Conservation (phyloP, 1,139 yeast genomes). For the Yamadazyma sp. region DNA sequence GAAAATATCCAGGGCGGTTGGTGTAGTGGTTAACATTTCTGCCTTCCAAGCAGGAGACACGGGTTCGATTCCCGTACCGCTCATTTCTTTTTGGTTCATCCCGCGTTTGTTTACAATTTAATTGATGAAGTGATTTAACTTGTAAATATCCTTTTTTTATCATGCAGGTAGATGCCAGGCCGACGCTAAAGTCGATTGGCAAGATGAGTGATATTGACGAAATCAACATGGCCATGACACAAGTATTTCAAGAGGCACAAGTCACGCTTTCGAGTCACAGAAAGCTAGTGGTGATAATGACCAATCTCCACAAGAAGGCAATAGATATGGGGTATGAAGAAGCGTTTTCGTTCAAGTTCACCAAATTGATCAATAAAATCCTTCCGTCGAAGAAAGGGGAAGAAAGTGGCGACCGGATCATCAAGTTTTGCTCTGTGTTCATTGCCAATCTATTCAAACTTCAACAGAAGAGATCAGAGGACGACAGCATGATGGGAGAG, state of each 20-base stretch:
- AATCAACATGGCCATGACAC: slow-evolving; percentile 50
- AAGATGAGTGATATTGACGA: slow-evolving; percentile 26
- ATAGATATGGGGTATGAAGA: slow-evolving; percentile 51
- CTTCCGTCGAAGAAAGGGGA: slow-evolving; percentile 72
- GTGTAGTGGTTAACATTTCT: slow-evolving; percentile 54
- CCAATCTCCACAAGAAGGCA: slow-evolving; percentile 59
- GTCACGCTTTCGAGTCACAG: slow-evolving; percentile 71
- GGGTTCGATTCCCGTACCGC: slow-evolving; percentile 85
- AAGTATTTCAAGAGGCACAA: slow-evolving; percentile 83
- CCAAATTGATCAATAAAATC: slow-evolving; percentile 61
- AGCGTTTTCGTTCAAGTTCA: slow-evolving; percentile 59
- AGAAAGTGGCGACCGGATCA: slow-evolving; percentile 71
- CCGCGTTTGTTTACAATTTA: slow-evolving; percentile 9
- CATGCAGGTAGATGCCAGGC: slow-evolving; percentile 7
- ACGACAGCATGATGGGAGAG: slow-evolving; percentile 20
- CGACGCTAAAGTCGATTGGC: slow-evolving; percentile 11
- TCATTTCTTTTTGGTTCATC: slow-evolving; percentile 36
- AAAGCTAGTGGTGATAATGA: slow-evolving; percentile 65
- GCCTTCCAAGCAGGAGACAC: slow-evolving; percentile 83
- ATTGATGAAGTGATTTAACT: no score
- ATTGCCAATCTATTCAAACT: slow-evolving; percentile 48
- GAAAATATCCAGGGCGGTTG: slow-evolving; percentile 39
- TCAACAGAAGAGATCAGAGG: slow-evolving; percentile 17
- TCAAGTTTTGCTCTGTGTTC: slow-evolving; percentile 71
- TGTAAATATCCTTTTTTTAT: background rate